These are phyloP conservation scores for Trichoderma pleuroti DNA, from an alignment of 2,329 filamentous ascomycete genomes.

Conservation along the genomic window DNA sequence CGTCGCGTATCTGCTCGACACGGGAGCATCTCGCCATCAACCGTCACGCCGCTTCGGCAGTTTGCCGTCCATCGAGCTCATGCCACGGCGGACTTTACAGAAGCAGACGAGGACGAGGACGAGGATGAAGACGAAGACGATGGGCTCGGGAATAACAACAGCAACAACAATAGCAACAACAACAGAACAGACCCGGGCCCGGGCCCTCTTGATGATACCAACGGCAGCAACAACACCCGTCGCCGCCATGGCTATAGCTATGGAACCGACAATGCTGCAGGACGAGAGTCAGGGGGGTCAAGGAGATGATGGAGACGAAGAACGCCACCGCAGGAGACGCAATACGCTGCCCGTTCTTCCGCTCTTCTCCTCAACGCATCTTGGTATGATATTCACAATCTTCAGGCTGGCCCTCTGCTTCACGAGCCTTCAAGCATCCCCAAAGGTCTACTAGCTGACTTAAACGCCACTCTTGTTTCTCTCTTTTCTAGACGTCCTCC, in stretches of 20 bases:
- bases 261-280: slow-evolving; percentile 48
- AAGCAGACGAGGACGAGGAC: slow-evolving; percentile 55
- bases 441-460: neutral
- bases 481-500: slow-evolving; percentile 64
- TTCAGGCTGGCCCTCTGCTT: neutral
- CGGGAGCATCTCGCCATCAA: slow-evolving; percentile 32
- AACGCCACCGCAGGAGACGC: slow-evolving; percentile 24
- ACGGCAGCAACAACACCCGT: slow-evolving; percentile 1
- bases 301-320: slow-evolving; percentile 41
- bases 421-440: neutral
- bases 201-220: neutral
- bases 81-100: slow-evolving; percentile 63
- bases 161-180: neutral
- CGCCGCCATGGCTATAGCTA: slow-evolving; percentile 26
- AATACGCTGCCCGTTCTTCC: slow-evolving; percentile 54
- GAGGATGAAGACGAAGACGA: slow-evolving; percentile 43
- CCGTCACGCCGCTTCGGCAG: slow-evolving; percentile 29
- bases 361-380: slow-evolving; percentile 74
- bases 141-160: slow-evolving; percentile 22
- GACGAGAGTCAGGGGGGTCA: neutral
- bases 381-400: slow-evolving; percentile 51
- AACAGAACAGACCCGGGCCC: neutral
- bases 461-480: neutral
- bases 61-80: slow-evolving; percentile 38
- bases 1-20: slow-evolving; percentile 33